Evolutionary conservation across 352 stramenopile genomes (phyloP).

Genomic region (Phytophthora hibernalis): DNA sequence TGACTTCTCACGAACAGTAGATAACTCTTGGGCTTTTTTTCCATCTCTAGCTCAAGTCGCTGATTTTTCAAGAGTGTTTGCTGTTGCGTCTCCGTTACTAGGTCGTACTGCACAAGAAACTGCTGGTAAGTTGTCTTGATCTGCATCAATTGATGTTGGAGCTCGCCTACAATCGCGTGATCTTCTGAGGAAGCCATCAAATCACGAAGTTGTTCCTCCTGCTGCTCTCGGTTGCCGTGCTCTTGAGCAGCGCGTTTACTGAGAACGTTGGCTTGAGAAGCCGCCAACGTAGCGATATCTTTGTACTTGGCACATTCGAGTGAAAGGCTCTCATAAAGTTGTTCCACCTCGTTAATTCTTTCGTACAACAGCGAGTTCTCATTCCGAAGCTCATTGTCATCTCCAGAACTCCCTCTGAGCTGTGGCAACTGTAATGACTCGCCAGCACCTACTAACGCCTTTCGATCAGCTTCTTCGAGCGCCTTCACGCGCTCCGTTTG

Average conservation of each 20-base stretch:
- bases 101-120: constrained; percentile 77
- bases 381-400: constrained; percentile 45
- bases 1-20: constrained; percentile 43
- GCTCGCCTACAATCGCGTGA: constrained; percentile 87
- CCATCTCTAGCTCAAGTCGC: constrained; percentile 64
- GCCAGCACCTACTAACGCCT: constrained; percentile 6
- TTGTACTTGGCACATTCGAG: constrained; percentile 73
- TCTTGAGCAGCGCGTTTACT: constrained; percentile 48
- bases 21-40: constrained; percentile 51
- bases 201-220: constrained; percentile 73
- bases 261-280: constrained; percentile 67
- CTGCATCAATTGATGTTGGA: constrained; percentile 92
- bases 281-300: constrained; percentile 66
- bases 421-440: constrained; percentile 16
- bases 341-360: constrained; percentile 76
- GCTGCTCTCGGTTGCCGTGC: constrained; percentile 55
- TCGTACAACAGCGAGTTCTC: constrained; percentile 72
- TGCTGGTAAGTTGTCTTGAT: constrained; percentile 88
- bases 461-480: constrained; percentile 46
- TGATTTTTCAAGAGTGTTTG: constrained; percentile 60
- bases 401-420: neutral
- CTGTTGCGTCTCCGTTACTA: constrained; percentile 57
- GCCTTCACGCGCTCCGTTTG: constrained; percentile 54
- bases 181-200: constrained; percentile 88
- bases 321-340: constrained; percentile 72